Evolutionary conservation across 1,284 basidiomycete genomes (phyloP).

Genomic region (Cutaneotrichosporon dermatis): DNA sequence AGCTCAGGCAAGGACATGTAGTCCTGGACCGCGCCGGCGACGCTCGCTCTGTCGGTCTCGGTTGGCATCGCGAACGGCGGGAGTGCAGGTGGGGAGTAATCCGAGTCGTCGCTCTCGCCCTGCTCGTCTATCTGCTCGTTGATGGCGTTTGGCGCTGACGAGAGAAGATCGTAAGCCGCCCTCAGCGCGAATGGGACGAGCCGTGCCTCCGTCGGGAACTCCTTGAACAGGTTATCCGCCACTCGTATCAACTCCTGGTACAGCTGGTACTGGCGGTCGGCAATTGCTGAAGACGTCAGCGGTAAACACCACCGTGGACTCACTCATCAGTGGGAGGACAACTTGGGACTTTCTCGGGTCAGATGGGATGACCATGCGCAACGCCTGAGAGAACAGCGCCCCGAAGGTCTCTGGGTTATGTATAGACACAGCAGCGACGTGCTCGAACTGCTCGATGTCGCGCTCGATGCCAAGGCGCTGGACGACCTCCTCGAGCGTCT

Average conservation of each 20-base stretch:
- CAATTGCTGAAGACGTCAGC: conserved; percentile 10
- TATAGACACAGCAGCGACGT: conserved; percentile 26
- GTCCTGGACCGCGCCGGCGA: neutral
- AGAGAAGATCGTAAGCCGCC: conserved; percentile 3
- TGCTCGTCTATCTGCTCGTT: neutral
- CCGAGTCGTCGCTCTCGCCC: conserved; percentile 6
- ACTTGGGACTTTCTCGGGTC: conserved; percentile 24
- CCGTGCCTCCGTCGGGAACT: neutral
- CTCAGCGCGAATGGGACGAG: neutral
- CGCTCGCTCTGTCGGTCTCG: neutral
- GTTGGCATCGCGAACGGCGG: conserved; percentile 5
- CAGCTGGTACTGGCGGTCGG: conserved; percentile 13
- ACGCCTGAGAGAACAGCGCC: conserved; percentile 16
- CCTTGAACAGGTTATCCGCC: conserved; percentile 8
- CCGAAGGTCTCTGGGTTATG: conserved; percentile 31
- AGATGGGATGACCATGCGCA: conserved; percentile 17
- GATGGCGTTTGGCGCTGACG: neutral
- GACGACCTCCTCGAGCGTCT: conserved; percentile 30
- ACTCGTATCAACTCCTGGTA: conserved; percentile 22
- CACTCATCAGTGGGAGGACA: conserved; percentile 22
- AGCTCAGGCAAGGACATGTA: conserved; percentile 14
- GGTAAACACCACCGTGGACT: neutral
- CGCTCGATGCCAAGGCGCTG: conserved; percentile 27
- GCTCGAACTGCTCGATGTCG: conserved; percentile 23
- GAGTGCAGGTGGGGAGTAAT: conserved; percentile 13